Percentiles rank a stretch among this genome's conserved stretches.
Evolutionary conservation across 192 early-diverging fungal genomes (phyloP).

Genomic region (Coemansia sp.): DNA sequence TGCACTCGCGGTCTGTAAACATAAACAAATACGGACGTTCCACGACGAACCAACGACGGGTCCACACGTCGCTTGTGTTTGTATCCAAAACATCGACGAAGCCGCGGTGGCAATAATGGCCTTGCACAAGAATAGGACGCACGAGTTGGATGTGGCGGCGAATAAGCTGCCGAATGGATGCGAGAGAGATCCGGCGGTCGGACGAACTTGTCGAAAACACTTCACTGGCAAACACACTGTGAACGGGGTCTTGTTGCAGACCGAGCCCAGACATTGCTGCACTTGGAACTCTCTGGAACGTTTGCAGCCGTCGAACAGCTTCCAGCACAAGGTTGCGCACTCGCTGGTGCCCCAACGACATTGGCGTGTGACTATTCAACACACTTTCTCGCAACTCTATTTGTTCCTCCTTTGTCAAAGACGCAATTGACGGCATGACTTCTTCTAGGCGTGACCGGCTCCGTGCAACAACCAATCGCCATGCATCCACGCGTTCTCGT

Average conservation of each 20-base stretch:
- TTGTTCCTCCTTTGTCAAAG: neutral
- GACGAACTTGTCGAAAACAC: neutral
- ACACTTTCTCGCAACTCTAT: neutral
- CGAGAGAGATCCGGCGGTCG: neutral
- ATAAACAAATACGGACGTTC: slow-evolving; percentile 78
- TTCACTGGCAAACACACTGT: neutral
- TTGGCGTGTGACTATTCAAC: neutral
- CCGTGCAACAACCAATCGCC: slow-evolving; percentile 32
- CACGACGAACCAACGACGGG: slow-evolving; percentile 73
- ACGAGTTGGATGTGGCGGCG: slow-evolving; percentile 12
- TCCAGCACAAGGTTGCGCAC: slow-evolving; percentile 13
- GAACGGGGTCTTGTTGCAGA: slow-evolving; percentile 35
- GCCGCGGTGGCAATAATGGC: slow-evolving; percentile 30
- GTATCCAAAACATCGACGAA: slow-evolving; percentile 38
- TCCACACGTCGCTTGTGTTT: slow-evolving; percentile 60
- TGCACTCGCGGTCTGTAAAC: slow-evolving; percentile 63
- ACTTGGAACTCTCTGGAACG: slow-evolving; percentile 15
- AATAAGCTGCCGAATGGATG: slow-evolving; percentile 14
- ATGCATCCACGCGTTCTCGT: slow-evolving; percentile 22
- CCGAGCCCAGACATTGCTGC: neutral
- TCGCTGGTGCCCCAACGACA: slow-evolving; percentile 14
- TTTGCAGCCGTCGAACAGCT: slow-evolving; percentile 13
- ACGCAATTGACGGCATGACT: slow-evolving; percentile 2
- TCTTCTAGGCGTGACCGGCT: slow-evolving; percentile 27
- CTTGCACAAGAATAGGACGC: slow-evolving; percentile 21